A percentile compares a stretch with the other conserved stretches of the same genome.
These are phyloP conservation scores for Hamamelis virginiana DNA, from an alignment of 164 flowering plant species.

Conservation along the genomic window DNA sequence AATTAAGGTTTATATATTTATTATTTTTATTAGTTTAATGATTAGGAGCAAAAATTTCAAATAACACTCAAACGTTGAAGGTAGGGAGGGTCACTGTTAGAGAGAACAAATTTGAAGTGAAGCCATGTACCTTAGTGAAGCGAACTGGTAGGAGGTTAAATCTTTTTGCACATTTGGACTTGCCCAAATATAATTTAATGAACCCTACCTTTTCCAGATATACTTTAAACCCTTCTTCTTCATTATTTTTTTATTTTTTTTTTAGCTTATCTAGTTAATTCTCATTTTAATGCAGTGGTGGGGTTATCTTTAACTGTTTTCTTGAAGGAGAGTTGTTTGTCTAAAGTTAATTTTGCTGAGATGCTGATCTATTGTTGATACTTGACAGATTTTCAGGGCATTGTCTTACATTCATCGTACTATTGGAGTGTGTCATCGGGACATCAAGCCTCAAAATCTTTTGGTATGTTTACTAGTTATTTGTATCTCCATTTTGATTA, in stretches of 20 bases:
- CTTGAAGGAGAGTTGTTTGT: not conserved
- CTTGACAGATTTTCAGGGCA: conserved; percentile 57
- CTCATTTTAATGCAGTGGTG: not conserved
- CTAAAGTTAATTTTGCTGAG: not conserved
- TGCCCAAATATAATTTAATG: too few relatives aligned
- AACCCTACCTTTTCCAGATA: too few relatives aligned
- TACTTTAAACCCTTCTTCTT: not conserved
- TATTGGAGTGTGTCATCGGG: conserved; percentile 67
- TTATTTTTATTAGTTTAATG: too few relatives aligned
- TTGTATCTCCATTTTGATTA: not conserved
- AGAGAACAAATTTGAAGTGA: too few relatives aligned
- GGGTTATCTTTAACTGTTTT: not conserved
- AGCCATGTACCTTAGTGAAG: too few relatives aligned
- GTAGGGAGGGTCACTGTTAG: too few relatives aligned
- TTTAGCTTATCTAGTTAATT: not conserved
- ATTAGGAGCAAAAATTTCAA: too few relatives aligned
- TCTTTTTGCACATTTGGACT: too few relatives aligned
- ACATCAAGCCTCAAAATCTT: conserved; percentile 67
- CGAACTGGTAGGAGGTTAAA: too few relatives aligned
- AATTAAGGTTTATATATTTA: too few relatives aligned
- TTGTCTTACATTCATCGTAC: conserved; percentile 54
- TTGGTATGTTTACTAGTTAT: conserved; percentile 33
- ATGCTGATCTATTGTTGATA: not conserved
- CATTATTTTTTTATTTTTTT: not conserved
- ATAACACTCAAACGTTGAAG: too few relatives aligned